Base-by-base conservation (phyloP, 2,329 filamentous ascomycete species). In the Aplosporella prunicola region DNA sequence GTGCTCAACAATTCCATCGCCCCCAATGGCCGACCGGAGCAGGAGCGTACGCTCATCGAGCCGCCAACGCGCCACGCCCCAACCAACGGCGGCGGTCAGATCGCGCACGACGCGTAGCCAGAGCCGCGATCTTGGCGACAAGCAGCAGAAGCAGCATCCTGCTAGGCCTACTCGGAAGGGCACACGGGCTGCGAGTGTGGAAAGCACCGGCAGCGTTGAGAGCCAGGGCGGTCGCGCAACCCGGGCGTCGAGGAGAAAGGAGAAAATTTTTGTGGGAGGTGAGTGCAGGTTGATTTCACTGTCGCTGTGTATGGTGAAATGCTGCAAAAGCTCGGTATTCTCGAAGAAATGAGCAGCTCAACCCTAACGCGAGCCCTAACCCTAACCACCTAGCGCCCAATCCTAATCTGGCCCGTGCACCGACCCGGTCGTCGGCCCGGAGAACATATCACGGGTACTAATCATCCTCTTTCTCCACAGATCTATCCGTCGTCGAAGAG, bases 91-190 rank as follows among this genome's bases (percentile, higher is more conserved):
- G 36, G 37, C 43, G 25, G 43, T 44, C 28, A 41, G 45, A 10
- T 43, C 46, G 5, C 49, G 46, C 35, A 27, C 45, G 15, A 50
- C 35, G 41, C 54, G 50, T 46, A 64, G 61, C 47, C 55, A 53
- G 35, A 66, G 62, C 47, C 57, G 52, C 39, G 63, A 64, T 29
- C 38, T 58, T 4, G 53, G 53, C 9, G 41, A 46, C 15, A 35
- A 42, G 42, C 52, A 14, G 34, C 44, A 23, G 11, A 9, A 14
- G 17, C 36, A 20, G 20, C 28, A 16, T 17, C 15, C 28, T 14
- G 39, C 43, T 17, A 55, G 51, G 24, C 39, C 47, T 10, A 42
- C 43, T 6, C 51, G 50, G 16, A 50, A 51, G 32, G 47, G 42
- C 20, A 45, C 45, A 26, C 53, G 59, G 25, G 55, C 55, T 25